Percentiles rank a stretch among this genome's conserved stretches.
phyloP scores from a whole-genome alignment of 2,329 filamentous ascomycete genomes.

The Fusarium chuoi region DNA sequence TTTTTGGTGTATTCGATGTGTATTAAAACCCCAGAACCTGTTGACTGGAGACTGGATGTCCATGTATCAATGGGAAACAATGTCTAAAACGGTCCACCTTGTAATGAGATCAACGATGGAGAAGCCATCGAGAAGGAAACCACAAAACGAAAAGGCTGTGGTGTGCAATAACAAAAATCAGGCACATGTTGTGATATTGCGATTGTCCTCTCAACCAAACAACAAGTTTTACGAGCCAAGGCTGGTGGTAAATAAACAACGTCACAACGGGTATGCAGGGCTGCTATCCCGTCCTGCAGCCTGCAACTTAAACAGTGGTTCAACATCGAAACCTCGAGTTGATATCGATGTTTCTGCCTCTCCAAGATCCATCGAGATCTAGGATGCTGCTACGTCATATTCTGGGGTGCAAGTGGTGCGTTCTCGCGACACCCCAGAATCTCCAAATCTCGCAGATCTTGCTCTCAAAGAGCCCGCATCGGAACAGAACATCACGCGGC shows the following conservation, averaged over 20 bases:
- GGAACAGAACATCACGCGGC: constrained; percentile 19
- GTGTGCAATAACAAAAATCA: constrained; percentile 19
- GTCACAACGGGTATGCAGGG: constrained; percentile 32
- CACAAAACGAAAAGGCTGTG: neutral
- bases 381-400: constrained; percentile 38
- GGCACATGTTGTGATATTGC: constrained; percentile 19
- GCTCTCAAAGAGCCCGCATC: neutral
- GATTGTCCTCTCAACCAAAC: neutral
- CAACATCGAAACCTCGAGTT: constrained; percentile 20
- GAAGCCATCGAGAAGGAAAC: neutral
- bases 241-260: constrained; percentile 24
- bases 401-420: constrained; percentile 27
- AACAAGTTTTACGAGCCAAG: constrained; percentile 1
- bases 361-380: constrained; percentile 36
- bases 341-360: constrained; percentile 13
- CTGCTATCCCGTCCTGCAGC: constrained; percentile 4
- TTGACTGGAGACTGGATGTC: neutral
- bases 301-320: neutral
- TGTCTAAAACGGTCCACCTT: constrained; percentile 5
- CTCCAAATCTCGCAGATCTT: constrained; percentile 18
- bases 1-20: neutral
- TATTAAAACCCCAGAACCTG: neutral
- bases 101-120: constrained; percentile 7
- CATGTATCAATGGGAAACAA: neutral
- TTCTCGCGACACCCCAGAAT: constrained; percentile 27